Conservation (phyloP, 768 basidiomycete genomes). For the Boletus barrowsii region DNA sequence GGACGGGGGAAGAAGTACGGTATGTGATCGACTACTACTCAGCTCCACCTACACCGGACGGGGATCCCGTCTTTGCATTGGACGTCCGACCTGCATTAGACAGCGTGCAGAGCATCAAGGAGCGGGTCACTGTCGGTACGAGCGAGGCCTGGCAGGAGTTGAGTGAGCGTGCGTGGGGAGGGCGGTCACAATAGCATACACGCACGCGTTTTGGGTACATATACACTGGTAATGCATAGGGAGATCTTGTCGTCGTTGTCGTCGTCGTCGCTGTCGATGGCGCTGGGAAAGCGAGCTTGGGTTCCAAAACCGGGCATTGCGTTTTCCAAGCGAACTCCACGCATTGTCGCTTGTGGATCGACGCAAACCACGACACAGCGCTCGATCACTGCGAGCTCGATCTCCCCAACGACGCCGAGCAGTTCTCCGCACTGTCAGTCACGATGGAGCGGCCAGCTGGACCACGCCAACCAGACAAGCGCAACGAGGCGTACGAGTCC, state of each 20-base stretch:
- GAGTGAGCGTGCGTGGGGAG: constrained; percentile 29
- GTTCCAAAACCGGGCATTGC: constrained; percentile 24
- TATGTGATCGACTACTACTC: constrained; percentile 99
- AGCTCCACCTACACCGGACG: constrained; percentile 83
- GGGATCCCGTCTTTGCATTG: constrained; percentile 91
- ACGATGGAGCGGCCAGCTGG: constrained; percentile 56
- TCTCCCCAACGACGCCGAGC: neutral
- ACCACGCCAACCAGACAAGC: constrained; percentile 65
- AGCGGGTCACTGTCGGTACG: constrained; percentile 67
- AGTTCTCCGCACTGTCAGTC: neutral
- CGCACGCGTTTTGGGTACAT: neutral
- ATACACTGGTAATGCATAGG: constrained; percentile 2
- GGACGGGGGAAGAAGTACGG: constrained; percentile 78
- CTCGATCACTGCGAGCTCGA: too few species aligned
- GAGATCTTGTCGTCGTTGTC: neutral
- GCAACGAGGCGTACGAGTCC: constrained; percentile 78
- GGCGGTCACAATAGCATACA: constrained; percentile 4
- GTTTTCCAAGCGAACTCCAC: constrained; percentile 5
- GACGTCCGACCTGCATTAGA: constrained; percentile 96
- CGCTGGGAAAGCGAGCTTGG: constrained; percentile 4
- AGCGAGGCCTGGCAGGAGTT: constrained; percentile 61
- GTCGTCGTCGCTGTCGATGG: neutral
- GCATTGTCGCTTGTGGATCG: neutral
- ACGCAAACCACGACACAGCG: constrained; percentile 1
- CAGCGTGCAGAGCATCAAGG: constrained; percentile 69